A percentile compares a stretch with the other conserved stretches of the same genome.
These are phyloP conservation scores for Amphichorda felina DNA, from an alignment of 2,329 filamentous ascomycete species.

Conservation along the genomic window DNA sequence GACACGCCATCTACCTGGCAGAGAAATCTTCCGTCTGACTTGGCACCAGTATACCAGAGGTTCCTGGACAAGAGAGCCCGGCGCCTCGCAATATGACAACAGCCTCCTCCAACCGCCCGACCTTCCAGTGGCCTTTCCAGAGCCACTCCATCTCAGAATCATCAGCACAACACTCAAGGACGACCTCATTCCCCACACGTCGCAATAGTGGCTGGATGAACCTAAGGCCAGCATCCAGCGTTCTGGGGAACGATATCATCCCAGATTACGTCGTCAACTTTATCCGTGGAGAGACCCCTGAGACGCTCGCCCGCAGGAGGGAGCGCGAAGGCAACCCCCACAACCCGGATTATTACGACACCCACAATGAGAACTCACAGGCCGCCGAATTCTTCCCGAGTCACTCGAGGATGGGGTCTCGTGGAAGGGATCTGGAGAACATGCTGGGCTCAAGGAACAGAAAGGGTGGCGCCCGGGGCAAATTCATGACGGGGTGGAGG, in stretches of 20 bases:
- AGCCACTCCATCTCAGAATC: constrained; percentile 3
- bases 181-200: background rate
- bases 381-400: constrained; percentile 1
- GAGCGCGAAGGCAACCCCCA: constrained; percentile 13
- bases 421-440: constrained; percentile 2
- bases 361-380: background rate
- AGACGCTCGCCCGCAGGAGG: constrained; percentile 34
- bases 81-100: constrained; percentile 3
- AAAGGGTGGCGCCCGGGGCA: constrained; percentile 11
- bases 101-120: constrained; percentile 2
- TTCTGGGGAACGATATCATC: constrained; percentile 31
- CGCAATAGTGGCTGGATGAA: constrained; percentile 10
- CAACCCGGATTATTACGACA: constrained; percentile 12
- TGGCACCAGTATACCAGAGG: constrained; percentile 4
- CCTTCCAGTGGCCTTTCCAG: constrained; percentile 4
- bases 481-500: constrained; percentile 30
- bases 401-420: constrained; percentile 2
- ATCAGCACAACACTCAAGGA: constrained; percentile 2
- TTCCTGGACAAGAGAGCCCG: constrained; percentile 2
- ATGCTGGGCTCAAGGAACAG: constrained; percentile 1
- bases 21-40: background rate
- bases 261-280: constrained; percentile 45
- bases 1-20: too few relatives aligned
- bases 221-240: constrained; percentile 15
- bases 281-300: constrained; percentile 42